Evolutionary conservation across 306 rosid genomes (phyloP), one percentile per base, ranked within the genome.

Genomic region (Ammopiptanthus mongolicus): DNA sequence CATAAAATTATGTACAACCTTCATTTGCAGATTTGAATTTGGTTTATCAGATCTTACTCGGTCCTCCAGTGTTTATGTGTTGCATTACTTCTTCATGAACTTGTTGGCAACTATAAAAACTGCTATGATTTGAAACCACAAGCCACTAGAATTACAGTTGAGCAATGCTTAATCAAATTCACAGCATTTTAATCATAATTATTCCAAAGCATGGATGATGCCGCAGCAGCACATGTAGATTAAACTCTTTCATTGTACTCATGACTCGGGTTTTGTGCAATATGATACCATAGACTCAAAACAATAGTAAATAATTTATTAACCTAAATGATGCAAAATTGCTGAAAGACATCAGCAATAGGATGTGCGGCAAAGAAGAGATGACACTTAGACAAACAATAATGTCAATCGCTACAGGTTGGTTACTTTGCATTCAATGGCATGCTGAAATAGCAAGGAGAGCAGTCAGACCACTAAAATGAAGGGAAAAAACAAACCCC

Each of bases 301-400:
- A 77, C 42, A 64, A 71, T 10, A 44, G 21, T 5, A 69, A 46
- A 34, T 78, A 25, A 73, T 42, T 36, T 57, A 79, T 84, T 36
- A 39, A 92, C 98, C 98, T 87, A 62, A 83, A 95, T 6, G 98
- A 95, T 82, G 98, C 92, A 76, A 95, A 95, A 82, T 95, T 95
- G 91, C 91, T 92, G 82, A n/a, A 95, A 91, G 83, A 95, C 93
- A 87, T 95, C 98, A 3, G 98, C 98, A 28, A 96, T 95, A 67
- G 97, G 97, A 83, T 95, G 98, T 77, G 97, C 92, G 7, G 98
- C 96, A 76, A 5, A 77, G 82, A 44, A 68, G 74, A 80, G 70
- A 75, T 84, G 60, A 56, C 48, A 25, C 51, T 41, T 59, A 34
- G 41, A 71, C 56, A 74, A 55, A 66, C 33, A 29, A 44, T 44